Evolutionary conservation across 441 rosid genomes (phyloP).

Genomic region (Bocquillonia castaneifolia): DNA sequence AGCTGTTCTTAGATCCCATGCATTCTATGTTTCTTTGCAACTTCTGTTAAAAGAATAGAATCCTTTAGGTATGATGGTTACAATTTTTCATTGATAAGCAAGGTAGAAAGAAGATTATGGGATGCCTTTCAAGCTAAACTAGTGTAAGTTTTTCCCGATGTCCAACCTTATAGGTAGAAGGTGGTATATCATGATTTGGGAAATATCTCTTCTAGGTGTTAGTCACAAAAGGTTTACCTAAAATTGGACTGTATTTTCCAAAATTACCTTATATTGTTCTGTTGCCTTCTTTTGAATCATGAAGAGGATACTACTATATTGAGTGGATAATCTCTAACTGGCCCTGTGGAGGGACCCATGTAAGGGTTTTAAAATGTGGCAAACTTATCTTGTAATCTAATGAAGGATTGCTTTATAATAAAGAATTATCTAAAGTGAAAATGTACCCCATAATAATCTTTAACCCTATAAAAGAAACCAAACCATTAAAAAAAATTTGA

Average conservation of each 20-base stretch:
- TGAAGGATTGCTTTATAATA: constrained; percentile 3
- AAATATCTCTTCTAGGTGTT: neutral
- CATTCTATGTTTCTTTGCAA: neutral
- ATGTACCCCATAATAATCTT: neutral
- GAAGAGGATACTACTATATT: neutral
- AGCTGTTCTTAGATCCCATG: neutral
- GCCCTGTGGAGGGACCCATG: neutral
- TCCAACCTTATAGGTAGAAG: neutral
- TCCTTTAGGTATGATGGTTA: neutral
- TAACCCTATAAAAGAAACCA: neutral
- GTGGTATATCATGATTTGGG: neutral
- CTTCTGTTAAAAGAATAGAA: neutral
- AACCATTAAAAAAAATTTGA: neutral
- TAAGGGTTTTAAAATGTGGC: neutral
- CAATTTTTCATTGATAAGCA: neutral
- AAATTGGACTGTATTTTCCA: neutral
- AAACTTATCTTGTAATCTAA: constrained; percentile 13
- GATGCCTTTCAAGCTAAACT: neutral
- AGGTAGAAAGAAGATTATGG: neutral
- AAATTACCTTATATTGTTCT: neutral
- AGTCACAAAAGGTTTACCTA: neutral
- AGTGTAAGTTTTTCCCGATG: too few species aligned
- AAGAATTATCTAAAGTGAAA: constrained; percentile 1
- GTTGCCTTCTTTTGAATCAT: neutral
- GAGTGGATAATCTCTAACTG: neutral